These are phyloP conservation scores for Penicillium longicatenatum DNA, from an alignment of 495 filamentous ascomycete species.

Conservation along the genomic window DNA sequence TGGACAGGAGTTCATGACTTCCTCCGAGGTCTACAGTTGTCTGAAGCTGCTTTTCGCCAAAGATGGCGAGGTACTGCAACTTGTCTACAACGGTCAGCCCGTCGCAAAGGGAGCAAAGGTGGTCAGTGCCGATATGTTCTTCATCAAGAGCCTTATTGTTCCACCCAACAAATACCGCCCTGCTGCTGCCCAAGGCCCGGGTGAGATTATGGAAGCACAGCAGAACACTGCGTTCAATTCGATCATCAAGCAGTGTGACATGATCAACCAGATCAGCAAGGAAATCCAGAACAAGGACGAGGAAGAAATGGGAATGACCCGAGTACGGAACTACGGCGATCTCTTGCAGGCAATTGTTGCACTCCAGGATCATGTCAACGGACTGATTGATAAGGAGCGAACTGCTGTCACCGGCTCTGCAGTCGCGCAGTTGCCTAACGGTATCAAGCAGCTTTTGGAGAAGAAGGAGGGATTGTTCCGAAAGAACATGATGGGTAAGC, in stretches of 20 bases:
- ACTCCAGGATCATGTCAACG: conserved; percentile 89
- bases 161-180: conserved; percentile 94
- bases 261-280: conserved; percentile 72
- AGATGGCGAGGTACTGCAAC: conserved; percentile 74
- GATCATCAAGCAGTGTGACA: conserved; percentile 70
- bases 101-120: conserved; percentile 46
- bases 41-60: conserved; percentile 81
- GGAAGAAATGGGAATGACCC: conserved; percentile 39
- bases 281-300: conserved; percentile 57
- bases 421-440: conserved; percentile 44
- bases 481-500: conserved; percentile 99
- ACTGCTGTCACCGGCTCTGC: conserved; percentile 77
- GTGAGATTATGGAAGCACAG: conserved; percentile 77
- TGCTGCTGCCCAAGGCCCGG: conserved; percentile 75
- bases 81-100: conserved; percentile 80
- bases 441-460: conserved; percentile 96
- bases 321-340: conserved; percentile 58
- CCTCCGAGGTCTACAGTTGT: conserved; percentile 73
- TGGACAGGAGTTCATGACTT: conserved; percentile 68
- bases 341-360: conserved; percentile 72
- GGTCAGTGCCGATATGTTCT: conserved; percentile 86
- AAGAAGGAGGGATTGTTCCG: conserved; percentile 99
- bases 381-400: conserved; percentile 82
- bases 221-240: conserved; percentile 83
- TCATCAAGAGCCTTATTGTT: conserved; percentile 79